Base-by-base conservation (phyloP, 306 rosid species). In the Nissolia schottii region DNA sequence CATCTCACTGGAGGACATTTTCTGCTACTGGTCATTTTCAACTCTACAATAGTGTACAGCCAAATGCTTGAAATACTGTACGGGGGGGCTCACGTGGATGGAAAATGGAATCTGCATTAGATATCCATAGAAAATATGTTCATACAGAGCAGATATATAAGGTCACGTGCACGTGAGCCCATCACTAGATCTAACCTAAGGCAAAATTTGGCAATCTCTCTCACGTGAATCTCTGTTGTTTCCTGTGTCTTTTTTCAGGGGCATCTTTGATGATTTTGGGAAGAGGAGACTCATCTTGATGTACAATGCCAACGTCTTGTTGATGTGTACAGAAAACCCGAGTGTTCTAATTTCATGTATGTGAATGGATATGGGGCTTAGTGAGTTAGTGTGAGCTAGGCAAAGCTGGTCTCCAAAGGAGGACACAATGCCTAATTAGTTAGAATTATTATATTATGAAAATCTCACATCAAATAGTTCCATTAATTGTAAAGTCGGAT, bases 351-450 rank as follows among this genome's bases (percentile, higher is more conserved):
- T 31, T 20, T 54, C 72, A 27, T n/a, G 18, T 27, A 12, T 65
- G 79, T 59, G 51, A 64, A 51, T 20, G 19, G 13, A 16, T 4
- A 37, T n/a, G 41, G 58, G 53, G 59, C 29, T 32, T 23, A 45
- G 53, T 29, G 31, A 59, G 50, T 32, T 23, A 45, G 53, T 29
- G 31, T 68, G 50, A 63, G 23, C 25, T 69, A 56, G 9, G 14
- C 37, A 4, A 72, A 49, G 51, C 0, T 59, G 79, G 80, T 60
- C 23, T 41, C 80, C 84, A 7, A 80, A 80, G 84, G 84, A 68
- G 62, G 56, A 76, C 62, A 22, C 35, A 11, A 5, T 2, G 15
- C 29, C 45, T 7, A 9, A 45, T 29, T 19, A 0, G 6, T 65
- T 28, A 24, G 61, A 56, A 29, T 7, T 72, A 31, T 73, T 72